Percentiles rank a stretch among this genome's conserved stretches.
These are phyloP conservation scores for Penicillium hesseltinei DNA, from an alignment of 2,329 filamentous ascomycete species.

Conservation along the genomic window DNA sequence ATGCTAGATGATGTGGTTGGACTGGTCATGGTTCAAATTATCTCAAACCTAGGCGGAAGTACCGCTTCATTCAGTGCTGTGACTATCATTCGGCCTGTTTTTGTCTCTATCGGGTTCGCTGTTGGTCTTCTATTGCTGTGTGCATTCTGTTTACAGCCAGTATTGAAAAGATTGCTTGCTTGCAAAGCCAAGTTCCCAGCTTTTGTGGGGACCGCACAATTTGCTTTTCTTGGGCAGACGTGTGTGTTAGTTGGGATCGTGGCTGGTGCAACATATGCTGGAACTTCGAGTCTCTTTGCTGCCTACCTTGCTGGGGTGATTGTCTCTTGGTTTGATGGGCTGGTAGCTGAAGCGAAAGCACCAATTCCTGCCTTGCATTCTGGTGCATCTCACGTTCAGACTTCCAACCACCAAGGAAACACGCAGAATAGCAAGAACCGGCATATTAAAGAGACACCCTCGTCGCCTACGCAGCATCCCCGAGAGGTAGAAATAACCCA, in stretches of 20 bases:
- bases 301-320: conserved; percentile 57
- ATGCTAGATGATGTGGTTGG: conserved; percentile 44
- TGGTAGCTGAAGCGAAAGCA: conserved; percentile 8
- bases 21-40: conserved; percentile 72
- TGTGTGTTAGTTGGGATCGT: conserved; percentile 48
- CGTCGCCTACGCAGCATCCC: neutral
- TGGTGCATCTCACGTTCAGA: neutral
- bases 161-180: conserved; percentile 7
- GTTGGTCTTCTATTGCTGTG: conserved; percentile 31
- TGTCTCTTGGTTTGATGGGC: conserved; percentile 51
- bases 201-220: conserved; percentile 14
- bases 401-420: neutral
- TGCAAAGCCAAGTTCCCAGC: conserved; percentile 8
- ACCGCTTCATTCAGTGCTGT: conserved; percentile 34
- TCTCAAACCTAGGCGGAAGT: conserved; percentile 60
- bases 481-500: neutral
- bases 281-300: conserved; percentile 57
- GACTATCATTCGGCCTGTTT: conserved; percentile 52
- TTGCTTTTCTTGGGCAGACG: conserved; percentile 46
- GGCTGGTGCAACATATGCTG: conserved; percentile 52
- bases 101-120: conserved; percentile 46
- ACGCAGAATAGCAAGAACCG: neutral
- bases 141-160: conserved; percentile 17
- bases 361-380: neutral
- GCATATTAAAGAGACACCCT: neutral